These are phyloP conservation scores for Arthrobotrys entomopaga DNA, from an alignment of 2,329 filamentous ascomycete genomes.

Conservation along the genomic window DNA sequence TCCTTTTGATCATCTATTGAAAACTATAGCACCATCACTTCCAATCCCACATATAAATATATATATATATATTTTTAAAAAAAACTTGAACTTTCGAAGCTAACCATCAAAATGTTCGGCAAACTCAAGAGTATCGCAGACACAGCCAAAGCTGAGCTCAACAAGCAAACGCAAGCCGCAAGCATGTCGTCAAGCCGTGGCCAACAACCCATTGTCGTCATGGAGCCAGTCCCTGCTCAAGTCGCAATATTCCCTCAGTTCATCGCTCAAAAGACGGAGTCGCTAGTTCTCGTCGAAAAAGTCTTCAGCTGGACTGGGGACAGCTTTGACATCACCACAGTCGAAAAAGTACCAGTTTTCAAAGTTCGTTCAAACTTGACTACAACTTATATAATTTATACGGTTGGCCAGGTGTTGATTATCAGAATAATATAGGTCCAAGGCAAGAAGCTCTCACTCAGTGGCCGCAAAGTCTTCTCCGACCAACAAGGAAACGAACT, in stretches of 20 bases:
- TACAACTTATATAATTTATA: no score
- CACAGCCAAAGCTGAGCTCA: constrained; percentile 22
- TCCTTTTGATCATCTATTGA: neutral
- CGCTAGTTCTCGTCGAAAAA: constrained; percentile 71
- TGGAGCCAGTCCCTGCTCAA: constrained; percentile 32
- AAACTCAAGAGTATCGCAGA: constrained; percentile 37
- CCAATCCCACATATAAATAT: no score
- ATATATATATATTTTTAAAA: no score
- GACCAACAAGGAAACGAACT: constrained; percentile 68
- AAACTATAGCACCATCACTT: no score
- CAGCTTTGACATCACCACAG: constrained; percentile 71
- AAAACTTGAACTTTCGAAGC: no score
- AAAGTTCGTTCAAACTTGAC: constrained; percentile 58
- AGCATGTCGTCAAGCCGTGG: constrained; percentile 14
- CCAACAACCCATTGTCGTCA: neutral
- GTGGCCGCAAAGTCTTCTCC: constrained; percentile 68
- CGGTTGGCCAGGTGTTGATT: no score
- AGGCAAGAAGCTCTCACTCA: constrained; percentile 68
- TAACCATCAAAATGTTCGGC: constrained; percentile 37
- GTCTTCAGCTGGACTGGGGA: constrained; percentile 72
- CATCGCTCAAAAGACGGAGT: constrained; percentile 60
- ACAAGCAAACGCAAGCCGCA: constrained; percentile 17
- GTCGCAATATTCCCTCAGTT: constrained; percentile 47
- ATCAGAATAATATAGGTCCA: constrained; percentile 62
- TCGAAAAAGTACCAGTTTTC: constrained; percentile 68